phyloP scores from a whole-genome alignment of 225 moss, liverwort and hornwort species.

The Bryum argenteum region DNA sequence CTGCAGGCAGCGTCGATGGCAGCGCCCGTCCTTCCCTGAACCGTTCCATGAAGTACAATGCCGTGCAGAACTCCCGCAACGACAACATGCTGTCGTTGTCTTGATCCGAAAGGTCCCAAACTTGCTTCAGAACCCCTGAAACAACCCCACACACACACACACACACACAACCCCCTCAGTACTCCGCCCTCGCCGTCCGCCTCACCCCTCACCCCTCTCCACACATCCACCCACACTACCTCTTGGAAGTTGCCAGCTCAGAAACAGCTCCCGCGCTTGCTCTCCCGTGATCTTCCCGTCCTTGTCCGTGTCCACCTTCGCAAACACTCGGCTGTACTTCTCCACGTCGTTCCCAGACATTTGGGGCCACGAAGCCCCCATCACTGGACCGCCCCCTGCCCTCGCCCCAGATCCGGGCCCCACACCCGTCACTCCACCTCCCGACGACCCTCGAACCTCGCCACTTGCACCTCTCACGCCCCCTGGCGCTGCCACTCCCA shows the following conservation, averaged over 20 bases:
- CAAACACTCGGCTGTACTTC: conserved; percentile 75
- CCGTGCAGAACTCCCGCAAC: conserved; percentile 85
- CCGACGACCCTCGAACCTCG: conserved; percentile 28
- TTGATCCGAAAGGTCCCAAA: conserved; percentile 97
- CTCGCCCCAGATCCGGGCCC: conserved; percentile 44
- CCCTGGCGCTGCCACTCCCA: conserved; percentile 22
- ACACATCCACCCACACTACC: conserved; percentile 46
- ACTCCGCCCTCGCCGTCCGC: neutral
- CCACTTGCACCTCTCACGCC: conserved; percentile 37
- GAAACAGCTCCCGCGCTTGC: conserved; percentile 92
- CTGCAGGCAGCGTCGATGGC: conserved; percentile 74
- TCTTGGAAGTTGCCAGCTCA: conserved; percentile 97
- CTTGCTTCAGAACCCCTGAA: conserved; percentile 96
- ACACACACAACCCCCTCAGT: conserved; percentile 23
- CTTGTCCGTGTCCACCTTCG: conserved; percentile 92
- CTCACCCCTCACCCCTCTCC: conserved; percentile 2
- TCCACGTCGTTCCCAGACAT: conserved; percentile 81
- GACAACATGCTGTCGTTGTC: conserved; percentile 96
- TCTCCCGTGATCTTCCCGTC: conserved; percentile 93
- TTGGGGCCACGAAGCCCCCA: conserved; percentile 75
- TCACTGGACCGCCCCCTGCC: conserved; percentile 43
- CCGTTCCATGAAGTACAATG: conserved; percentile 96
- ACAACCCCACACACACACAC: conserved; percentile 6
- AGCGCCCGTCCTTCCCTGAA: conserved; percentile 85
- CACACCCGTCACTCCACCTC: conserved; percentile 26